Conservation (phyloP, 208 protist species). For the Trypanosoma brucei region DNA sequence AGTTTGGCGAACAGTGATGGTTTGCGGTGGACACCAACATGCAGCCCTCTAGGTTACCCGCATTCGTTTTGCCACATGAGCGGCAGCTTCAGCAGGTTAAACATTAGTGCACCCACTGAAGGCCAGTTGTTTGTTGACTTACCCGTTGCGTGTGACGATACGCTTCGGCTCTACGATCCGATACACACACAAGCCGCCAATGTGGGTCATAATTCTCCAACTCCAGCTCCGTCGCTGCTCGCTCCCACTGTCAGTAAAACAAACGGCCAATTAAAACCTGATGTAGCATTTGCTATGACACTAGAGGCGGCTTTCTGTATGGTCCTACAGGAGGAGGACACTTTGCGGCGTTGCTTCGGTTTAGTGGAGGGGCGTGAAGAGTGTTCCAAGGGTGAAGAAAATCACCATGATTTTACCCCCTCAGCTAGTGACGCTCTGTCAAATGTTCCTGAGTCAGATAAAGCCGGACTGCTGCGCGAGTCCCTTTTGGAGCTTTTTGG, state of each 20-base stretch:
- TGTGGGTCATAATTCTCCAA: conserved; percentile 7
- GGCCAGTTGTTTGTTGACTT: conserved; percentile 48
- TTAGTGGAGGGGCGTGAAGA: conserved; percentile 24
- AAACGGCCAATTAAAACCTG: conserved; percentile 48
- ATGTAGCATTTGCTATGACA: conserved; percentile 76
- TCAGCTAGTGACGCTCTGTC: neutral
- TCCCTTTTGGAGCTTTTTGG: conserved; percentile 74
- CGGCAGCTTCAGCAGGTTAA: conserved; percentile 8
- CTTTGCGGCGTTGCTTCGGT: conserved; percentile 66
- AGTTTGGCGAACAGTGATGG: neutral
- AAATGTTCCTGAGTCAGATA: neutral
- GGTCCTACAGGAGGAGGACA: conserved; percentile 65
- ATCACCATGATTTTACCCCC: neutral
- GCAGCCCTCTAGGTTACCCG: neutral
- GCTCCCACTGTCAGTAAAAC: conserved; percentile 16
- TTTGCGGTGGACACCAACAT: neutral
- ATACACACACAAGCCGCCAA: neutral
- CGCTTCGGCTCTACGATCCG: conserved; percentile 35
- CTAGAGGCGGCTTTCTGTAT: conserved; percentile 56
- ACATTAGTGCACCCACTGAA: conserved; percentile 16
- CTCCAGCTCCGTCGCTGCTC: conserved; percentile 29
- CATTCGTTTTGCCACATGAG: neutral
- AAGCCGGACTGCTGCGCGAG: conserved; percentile 41
- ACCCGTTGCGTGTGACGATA: conserved; percentile 34
- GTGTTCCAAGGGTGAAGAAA: neutral